phyloP scores from a whole-genome alignment of 1,139 yeast species.

The Eremothecium sinecaudum region DNA sequence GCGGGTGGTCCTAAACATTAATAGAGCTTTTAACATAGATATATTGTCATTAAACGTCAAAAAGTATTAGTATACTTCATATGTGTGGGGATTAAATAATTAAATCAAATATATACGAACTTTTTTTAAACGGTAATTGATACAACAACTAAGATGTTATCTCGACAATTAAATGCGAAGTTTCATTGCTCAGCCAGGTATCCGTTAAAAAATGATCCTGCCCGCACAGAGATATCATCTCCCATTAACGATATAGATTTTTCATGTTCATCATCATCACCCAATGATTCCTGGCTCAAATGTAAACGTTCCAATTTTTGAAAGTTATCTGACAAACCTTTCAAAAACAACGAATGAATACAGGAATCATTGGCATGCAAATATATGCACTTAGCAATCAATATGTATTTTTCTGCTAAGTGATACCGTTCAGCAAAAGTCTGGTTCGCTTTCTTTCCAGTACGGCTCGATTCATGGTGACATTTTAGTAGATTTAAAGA shows the following conservation, averaged over 20 bases:
- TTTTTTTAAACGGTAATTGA: too few species aligned
- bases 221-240: too few species aligned
- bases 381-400: slow-evolving; percentile 25
- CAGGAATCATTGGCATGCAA: slow-evolving; percentile 18
- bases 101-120: too few species aligned
- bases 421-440: slow-evolving; percentile 28
- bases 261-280: too few species aligned
- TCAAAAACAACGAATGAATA: slow-evolving; percentile 24
- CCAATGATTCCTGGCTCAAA: too few species aligned
- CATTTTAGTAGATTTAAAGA: slow-evolving; percentile 16
- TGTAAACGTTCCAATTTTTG: slow-evolving; percentile 13
- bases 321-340: slow-evolving; percentile 23
- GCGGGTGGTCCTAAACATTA: slow-evolving; percentile 2
- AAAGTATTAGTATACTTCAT: neutral
- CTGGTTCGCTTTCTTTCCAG: slow-evolving; percentile 14
- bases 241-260: neutral
- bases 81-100: neutral
- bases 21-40: neutral
- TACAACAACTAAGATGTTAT: too few species aligned
- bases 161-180: too few species aligned
- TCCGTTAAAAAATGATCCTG: too few species aligned
- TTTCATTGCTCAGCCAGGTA: too few species aligned
- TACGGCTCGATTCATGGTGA: slow-evolving; percentile 9
- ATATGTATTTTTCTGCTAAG: slow-evolving; percentile 24
- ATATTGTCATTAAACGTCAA: neutral